Evolutionary conservation across 2,329 filamentous ascomycete species (phyloP).

Genomic region (Aspergillus ibericus): DNA sequence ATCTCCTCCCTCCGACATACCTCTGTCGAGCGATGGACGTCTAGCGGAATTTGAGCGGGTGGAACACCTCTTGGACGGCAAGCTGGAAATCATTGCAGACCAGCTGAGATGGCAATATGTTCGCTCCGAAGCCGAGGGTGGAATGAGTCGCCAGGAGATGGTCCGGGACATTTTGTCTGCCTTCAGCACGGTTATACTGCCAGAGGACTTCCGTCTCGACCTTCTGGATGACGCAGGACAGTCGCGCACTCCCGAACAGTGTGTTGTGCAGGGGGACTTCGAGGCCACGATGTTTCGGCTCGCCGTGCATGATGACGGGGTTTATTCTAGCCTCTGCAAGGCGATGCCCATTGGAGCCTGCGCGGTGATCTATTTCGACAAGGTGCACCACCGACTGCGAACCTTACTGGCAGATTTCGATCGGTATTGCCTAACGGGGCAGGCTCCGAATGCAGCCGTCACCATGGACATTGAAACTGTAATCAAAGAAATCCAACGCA

Average conservation of each 20-base stretch:
- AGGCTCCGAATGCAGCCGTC: slow-evolving; percentile 20
- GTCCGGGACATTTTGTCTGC: slow-evolving; percentile 49
- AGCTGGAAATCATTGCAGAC: slow-evolving; percentile 34
- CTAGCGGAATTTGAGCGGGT: slow-evolving; percentile 31
- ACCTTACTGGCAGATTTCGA: slow-evolving; percentile 41
- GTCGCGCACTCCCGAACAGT: slow-evolving; percentile 40
- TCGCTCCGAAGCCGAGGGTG: slow-evolving; percentile 25
- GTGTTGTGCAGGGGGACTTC: slow-evolving; percentile 47
- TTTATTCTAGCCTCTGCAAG: slow-evolving; percentile 44
- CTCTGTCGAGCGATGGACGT: slow-evolving; percentile 34
- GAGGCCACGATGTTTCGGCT: slow-evolving; percentile 48
- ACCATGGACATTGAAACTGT: slow-evolving; percentile 33
- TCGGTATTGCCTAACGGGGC: slow-evolving; percentile 38
- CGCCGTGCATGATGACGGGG: slow-evolving; percentile 45
- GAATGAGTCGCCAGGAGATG: slow-evolving; percentile 41
- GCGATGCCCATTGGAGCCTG: slow-evolving; percentile 44
- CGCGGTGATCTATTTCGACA: slow-evolving; percentile 47
- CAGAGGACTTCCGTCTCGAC: slow-evolving; percentile 44
- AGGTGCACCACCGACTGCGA: slow-evolving; percentile 37
- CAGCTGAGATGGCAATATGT: slow-evolving; percentile 38
- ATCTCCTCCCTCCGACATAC: slow-evolving; percentile 28
- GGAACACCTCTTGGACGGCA: slow-evolving; percentile 33
- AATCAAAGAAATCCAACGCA: slow-evolving; percentile 31
- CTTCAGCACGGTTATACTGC: slow-evolving; percentile 41
- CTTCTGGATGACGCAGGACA: slow-evolving; percentile 37